These are phyloP conservation scores for Exophiala calicioides DNA, from an alignment of 2,329 filamentous ascomycete species.

Conservation along the genomic window DNA sequence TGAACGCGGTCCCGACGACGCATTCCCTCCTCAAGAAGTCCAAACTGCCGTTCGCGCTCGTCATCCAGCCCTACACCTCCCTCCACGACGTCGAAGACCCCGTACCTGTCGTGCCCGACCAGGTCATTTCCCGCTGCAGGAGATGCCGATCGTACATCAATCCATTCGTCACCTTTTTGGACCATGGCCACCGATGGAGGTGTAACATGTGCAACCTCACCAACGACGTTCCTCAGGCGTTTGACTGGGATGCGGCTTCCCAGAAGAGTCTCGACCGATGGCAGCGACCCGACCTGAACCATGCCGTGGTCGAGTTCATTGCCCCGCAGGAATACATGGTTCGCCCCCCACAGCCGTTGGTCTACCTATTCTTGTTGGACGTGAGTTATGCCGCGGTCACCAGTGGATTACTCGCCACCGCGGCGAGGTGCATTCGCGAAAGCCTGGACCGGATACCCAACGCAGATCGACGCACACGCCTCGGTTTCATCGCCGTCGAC, in stretches of 20 bases:
- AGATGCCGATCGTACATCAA: slow-evolving; percentile 98
- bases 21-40: slow-evolving; percentile 95
- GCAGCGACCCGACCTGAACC: slow-evolving; percentile 89
- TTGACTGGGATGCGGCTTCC: slow-evolving; percentile 92
- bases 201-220: slow-evolving; percentile 99
- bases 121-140: slow-evolving; percentile 94
- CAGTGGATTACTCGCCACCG: slow-evolving; percentile 86
- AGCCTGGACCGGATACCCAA: slow-evolving; percentile 98
- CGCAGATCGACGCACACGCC: slow-evolving; percentile 83
- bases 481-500: slow-evolving; percentile 95
- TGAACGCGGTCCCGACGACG: slow-evolving; percentile 91
- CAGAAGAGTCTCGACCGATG: slow-evolving; percentile 92
- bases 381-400: slow-evolving; percentile 89
- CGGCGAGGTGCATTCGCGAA: slow-evolving; percentile 89
- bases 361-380: slow-evolving; percentile 94
- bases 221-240: slow-evolving; percentile 98
- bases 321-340: slow-evolving; percentile 99
- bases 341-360: slow-evolving; percentile 88
- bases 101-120: slow-evolving; percentile 89
- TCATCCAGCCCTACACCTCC: slow-evolving; percentile 92
- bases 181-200: slow-evolving; percentile 95
- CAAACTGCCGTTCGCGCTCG: slow-evolving; percentile 88
- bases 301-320: slow-evolving; percentile 95
- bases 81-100: slow-evolving; percentile 91
- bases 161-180: slow-evolving; percentile 92